Conservation (phyloP, 768 basidiomycete genomes). For the Termitomyces sp. region DNA sequence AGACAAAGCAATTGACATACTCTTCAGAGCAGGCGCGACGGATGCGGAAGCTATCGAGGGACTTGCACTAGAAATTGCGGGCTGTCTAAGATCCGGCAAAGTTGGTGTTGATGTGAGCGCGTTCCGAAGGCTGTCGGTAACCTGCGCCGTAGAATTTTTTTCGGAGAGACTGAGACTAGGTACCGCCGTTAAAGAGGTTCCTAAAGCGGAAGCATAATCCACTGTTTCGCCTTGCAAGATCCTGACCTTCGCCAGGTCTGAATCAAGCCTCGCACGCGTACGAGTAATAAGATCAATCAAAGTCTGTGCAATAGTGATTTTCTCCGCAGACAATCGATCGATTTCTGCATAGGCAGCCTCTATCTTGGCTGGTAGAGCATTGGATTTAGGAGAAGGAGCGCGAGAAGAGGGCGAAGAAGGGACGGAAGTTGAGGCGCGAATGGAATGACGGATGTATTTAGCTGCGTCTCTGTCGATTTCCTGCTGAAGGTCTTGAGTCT, state of each 20-base stretch:
- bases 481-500: slow-evolving; percentile 36
- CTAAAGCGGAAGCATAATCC: slow-evolving; percentile 22
- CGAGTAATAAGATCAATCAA: slow-evolving; percentile 43
- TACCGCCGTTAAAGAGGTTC: slow-evolving; percentile 5
- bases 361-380: slow-evolving; percentile 35
- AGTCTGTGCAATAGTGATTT: slow-evolving; percentile 39
- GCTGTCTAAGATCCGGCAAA: slow-evolving; percentile 20
- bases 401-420: slow-evolving; percentile 24
- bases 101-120: slow-evolving; percentile 31
- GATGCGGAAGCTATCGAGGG: slow-evolving; percentile 15
- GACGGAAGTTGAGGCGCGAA: slow-evolving; percentile 24
- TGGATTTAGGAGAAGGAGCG: slow-evolving; percentile 32
- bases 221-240: slow-evolving; percentile 41
- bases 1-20: slow-evolving; percentile 20
- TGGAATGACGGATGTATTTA: slow-evolving; percentile 44
- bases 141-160: slow-evolving; percentile 28
- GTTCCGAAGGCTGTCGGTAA: slow-evolving; percentile 38
- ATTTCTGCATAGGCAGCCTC: slow-evolving; percentile 41
- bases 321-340: slow-evolving; percentile 38
- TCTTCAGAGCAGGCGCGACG: slow-evolving; percentile 32
- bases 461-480: slow-evolving; percentile 45
- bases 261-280: slow-evolving; percentile 43
- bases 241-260: slow-evolving; percentile 41
- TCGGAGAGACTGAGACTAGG: slow-evolving; percentile 9
- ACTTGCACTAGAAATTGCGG: slow-evolving; percentile 15